Conservation (phyloP, 1,284 basidiomycete genomes). For the Moniliophthora roreri region DNA sequence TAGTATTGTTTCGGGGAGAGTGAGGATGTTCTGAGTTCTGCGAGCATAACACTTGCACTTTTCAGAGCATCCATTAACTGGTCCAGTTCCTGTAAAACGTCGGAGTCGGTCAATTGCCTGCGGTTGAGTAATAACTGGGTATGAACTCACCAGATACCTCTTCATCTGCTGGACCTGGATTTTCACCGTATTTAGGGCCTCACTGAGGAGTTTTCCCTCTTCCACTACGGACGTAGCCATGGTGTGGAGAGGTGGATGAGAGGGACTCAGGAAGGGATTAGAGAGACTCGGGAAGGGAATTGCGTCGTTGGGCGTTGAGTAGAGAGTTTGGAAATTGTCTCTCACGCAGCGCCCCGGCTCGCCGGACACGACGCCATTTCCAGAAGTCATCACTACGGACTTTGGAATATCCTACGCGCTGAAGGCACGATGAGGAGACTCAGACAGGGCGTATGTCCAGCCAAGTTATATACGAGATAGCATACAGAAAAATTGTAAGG, state of each 20-base stretch:
- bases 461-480: background rate
- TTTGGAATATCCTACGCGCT: too few relatives aligned
- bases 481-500: background rate
- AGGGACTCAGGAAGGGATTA: too few relatives aligned
- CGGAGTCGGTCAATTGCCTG: background rate
- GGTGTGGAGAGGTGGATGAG: background rate
- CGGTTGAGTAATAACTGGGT: slow-evolving; percentile 6
- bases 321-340: background rate
- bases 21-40: slow-evolving; percentile 89
- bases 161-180: slow-evolving; percentile 94
- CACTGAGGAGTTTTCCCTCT: slow-evolving; percentile 80
- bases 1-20: slow-evolving; percentile 96
- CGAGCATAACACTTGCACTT: slow-evolving; percentile 92
- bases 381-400: too few relatives aligned
- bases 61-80: slow-evolving; percentile 97
- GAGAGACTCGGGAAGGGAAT: too few relatives aligned
- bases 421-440: too few relatives aligned
- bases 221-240: slow-evolving; percentile 46
- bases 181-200: slow-evolving; percentile 85
- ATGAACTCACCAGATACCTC: slow-evolving; percentile 74
- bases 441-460: too few relatives aligned
- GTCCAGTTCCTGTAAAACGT: slow-evolving; percentile 70
- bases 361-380: too few relatives aligned
- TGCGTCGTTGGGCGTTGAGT: slow-evolving; percentile 4
- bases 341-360: too few relatives aligned